Base-by-base conservation (phyloP, 2,329 filamentous ascomycete genomes). In the Alternaria gaisen region DNA sequence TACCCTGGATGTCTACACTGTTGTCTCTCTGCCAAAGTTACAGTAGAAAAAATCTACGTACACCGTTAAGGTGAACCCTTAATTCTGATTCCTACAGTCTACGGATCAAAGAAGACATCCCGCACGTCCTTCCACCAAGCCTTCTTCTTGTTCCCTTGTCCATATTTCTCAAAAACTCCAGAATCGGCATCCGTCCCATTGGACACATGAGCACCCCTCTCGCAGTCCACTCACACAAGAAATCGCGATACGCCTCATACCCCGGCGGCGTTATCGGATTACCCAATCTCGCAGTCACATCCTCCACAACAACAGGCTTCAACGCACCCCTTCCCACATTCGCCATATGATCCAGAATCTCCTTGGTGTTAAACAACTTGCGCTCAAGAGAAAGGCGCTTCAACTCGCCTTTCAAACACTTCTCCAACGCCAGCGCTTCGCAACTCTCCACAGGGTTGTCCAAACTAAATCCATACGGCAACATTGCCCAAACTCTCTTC, bases 191-290 rank as follows among this genome's bases (percentile, higher is more conserved):
- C 18, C 46, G 47, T 6, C 56, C 47, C 16, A 18, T 32, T 26
- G 54, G 57, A n/a, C 46, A 24, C 53, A 63, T 24, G 41, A 67
- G 61, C 32, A 53, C 57, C 4, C 56, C 59, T 12, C 61, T 54
- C 6, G 64, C 62, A 20, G 57, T 59, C 62, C 62, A 67, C 52
- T 63, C 62, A 40, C 59, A 58, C 26, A 67, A 26, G 30, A 56
- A 67, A 14, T 58, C 40, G 14, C 56, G 14, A 55, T 65, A 65
- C 22, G n/a, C 50, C n/a, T 58, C 52, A 41, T 60, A 67, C 7
- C 56, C 64, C n/a, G 60, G 38, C 12, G 62, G 64, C 16, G 51
- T 56, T 1, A 63, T 41, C 5, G 64, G 64, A 51, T 65, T 67
- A 1, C 57, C 59, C 51, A 64, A 50, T 12, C 64, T 32, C 20